phyloP scores from a whole-genome alignment of 108 stramenopile genomes.

The Nannochloropsis granulata region DNA sequence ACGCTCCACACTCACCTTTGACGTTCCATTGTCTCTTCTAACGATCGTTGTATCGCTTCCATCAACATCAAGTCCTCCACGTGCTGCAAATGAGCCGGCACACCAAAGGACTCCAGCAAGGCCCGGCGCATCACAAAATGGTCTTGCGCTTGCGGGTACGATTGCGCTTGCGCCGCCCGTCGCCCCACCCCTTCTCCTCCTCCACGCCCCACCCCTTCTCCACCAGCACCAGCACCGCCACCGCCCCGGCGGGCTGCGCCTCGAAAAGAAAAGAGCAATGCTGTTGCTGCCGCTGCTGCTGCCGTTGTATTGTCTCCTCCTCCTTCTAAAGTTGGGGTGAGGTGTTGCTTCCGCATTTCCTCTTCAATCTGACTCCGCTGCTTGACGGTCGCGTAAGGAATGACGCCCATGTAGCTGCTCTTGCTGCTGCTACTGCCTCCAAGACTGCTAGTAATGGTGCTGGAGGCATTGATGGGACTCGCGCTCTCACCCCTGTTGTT shows the following conservation, averaged over 20 bases:
- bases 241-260: background rate
- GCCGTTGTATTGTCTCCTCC: too few relatives aligned
- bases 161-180: background rate
- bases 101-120: background rate
- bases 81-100: background rate
- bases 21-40: background rate
- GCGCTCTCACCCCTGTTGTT: background rate
- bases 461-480: background rate
- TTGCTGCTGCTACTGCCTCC: background rate
- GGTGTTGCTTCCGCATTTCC: background rate
- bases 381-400: background rate
- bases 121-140: background rate
- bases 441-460: background rate
- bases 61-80: background rate
- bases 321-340: background rate
- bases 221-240: too few relatives aligned
- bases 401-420: background rate
- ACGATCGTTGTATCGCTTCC: background rate
- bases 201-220: background rate
- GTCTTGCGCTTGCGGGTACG: background rate
- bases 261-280: background rate
- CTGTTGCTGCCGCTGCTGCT: background rate
- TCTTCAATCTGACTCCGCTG: background rate
- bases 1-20: background rate
- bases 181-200: background rate